phyloP scores from a whole-genome alignment of 192 early-diverging fungal genomes.

The Backusella circina region DNA sequence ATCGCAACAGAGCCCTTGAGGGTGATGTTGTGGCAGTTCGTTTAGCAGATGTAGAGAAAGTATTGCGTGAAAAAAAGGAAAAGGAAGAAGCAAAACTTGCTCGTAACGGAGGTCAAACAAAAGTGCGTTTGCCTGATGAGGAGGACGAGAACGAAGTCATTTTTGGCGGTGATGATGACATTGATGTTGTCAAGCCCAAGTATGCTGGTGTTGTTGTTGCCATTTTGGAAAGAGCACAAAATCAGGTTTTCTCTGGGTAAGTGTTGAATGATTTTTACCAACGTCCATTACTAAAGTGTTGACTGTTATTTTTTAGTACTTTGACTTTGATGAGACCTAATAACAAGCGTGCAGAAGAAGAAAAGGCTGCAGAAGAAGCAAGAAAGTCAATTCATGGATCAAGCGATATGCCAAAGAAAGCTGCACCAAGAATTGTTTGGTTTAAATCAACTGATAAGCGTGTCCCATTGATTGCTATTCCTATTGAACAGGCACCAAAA shows the following conservation, averaged over 20 bases:
- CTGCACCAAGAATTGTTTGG: slow-evolving; percentile 63
- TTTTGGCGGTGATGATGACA: slow-evolving; percentile 44
- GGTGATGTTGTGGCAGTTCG: slow-evolving; percentile 77
- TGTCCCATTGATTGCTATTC: slow-evolving; percentile 73
- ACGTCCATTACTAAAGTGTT: not conserved
- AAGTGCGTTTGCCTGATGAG: slow-evolving; percentile 49
- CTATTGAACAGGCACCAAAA: slow-evolving; percentile 61
- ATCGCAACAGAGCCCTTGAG: slow-evolving; percentile 81
- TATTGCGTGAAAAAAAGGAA: slow-evolving; percentile 49
- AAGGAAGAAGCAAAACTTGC: slow-evolving; percentile 55
- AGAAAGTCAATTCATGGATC: slow-evolving; percentile 10
- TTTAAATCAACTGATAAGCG: slow-evolving; percentile 82
- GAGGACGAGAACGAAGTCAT: slow-evolving; percentile 45
- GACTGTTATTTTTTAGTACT: slow-evolving; percentile 8
- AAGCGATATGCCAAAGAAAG: slow-evolving; percentile 41
- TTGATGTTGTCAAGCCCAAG: slow-evolving; percentile 51
- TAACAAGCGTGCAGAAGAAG: slow-evolving; percentile 36
- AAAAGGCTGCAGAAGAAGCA: slow-evolving; percentile 35
- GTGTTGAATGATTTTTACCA: not conserved
- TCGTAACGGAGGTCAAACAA: slow-evolving; percentile 42
- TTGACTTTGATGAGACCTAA: slow-evolving; percentile 38
- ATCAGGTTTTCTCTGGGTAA: slow-evolving; percentile 55
- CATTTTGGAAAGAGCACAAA: slow-evolving; percentile 51
- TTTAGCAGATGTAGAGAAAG: slow-evolving; percentile 63
- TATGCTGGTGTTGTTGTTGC: slow-evolving; percentile 58